Evolutionary conservation across 805 yeast species (phyloP), one percentile per base, ranked within the genome.

Genomic region (Wickerhamiella domercqiae): DNA sequence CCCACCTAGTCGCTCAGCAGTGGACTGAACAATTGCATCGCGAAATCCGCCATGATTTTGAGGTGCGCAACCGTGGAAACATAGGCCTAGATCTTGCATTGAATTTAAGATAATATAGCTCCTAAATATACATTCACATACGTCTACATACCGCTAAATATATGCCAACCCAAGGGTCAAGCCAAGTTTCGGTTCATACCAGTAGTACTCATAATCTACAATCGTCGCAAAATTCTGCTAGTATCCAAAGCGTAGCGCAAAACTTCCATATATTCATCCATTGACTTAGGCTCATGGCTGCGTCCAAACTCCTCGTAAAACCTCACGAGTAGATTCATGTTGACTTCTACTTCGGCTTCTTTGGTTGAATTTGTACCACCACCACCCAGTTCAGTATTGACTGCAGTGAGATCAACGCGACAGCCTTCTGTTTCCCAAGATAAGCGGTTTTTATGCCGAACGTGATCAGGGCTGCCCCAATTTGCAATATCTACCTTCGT

Each of bases 381-480:
- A 6, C 31, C 37, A 14, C 22, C 18, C 20, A 21, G 29, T 11
- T 43, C 47, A 18, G 47, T 42, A 20, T 47, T 47, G 9, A 56
- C 61, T 11, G 55, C 42, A 2, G 61, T 57, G 32, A 57, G 40
- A 30, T 57, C 61, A 11, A 53, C 43, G 21, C 47, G 53, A 25
- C 51, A 36, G 7, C 76, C 75, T n/a, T 69, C 64, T 45, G 80
- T 86, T n/a, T 70, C 62, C 58, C 70, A 81, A 40, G 86, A 71
- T 20, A 67, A 65, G 44, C 96, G 66, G 47, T 77, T 75, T 57
- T 84, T 84, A 40, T 71, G 70, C 50, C 95, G 64, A 31, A 71
- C 69, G 41, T 68, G 52, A 18, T 66, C 25, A 9, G 15, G 9
- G 4, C 7, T 18, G 7, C 35, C 28, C 31, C 20, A 24, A 39